These are phyloP conservation scores for Ananas comosus DNA, from an alignment of 176 grass and related monocot genomes.

Conservation along the genomic window DNA sequence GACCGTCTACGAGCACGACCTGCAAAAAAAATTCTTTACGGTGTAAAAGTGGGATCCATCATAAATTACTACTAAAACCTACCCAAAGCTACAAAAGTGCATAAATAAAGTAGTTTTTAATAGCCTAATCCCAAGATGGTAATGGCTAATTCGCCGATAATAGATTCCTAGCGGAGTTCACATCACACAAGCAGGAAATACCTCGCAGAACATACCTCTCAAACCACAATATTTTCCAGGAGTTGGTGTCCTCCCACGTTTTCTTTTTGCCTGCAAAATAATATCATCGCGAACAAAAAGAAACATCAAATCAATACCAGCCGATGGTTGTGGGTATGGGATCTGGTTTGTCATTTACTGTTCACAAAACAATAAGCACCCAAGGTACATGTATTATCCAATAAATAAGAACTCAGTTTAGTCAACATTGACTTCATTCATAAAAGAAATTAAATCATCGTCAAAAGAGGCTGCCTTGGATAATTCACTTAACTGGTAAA, in stretches of 20 bases:
- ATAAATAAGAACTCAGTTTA: too few relatives aligned
- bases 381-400: too few relatives aligned
- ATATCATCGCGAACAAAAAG: too few relatives aligned
- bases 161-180: background rate
- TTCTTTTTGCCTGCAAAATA: slow-evolving; percentile 73
- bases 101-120: background rate
- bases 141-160: background rate
- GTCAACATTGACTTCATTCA: too few relatives aligned
- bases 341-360: too few relatives aligned
- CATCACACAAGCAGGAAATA: background rate
- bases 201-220: slow-evolving; percentile 1
- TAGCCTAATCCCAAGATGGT: background rate
- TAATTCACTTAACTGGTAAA: background rate
- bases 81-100: too few relatives aligned
- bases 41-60: background rate
- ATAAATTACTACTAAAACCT: background rate
- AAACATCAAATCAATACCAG: too few relatives aligned
- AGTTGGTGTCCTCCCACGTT: slow-evolving; percentile 79
- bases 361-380: too few relatives aligned
- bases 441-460: background rate
- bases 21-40: slow-evolving; percentile 4
- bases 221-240: slow-evolving; percentile 72
- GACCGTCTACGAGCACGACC: slow-evolving; percentile 24
- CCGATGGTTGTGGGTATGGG: too few relatives aligned
- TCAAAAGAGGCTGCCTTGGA: background rate